Evolutionary conservation across 805 yeast species (phyloP), one percentile per base, ranked within the genome.

Genomic region (Kodamaea lidongshanica): DNA sequence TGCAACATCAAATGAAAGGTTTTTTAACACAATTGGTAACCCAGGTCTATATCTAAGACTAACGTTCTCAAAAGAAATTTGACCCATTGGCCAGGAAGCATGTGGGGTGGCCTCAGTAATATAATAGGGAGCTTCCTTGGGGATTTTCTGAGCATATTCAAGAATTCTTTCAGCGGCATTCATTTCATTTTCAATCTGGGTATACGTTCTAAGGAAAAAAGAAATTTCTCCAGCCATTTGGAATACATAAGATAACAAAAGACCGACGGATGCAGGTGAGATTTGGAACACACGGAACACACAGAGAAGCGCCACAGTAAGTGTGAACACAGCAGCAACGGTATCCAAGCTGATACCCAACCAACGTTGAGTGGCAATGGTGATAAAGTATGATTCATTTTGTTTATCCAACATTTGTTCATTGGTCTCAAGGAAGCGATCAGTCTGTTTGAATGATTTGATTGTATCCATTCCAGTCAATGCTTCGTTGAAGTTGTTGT

Each of bases 161-260:
- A 72, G 61, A 19, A 83, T 53, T 54, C 94, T 67, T 52, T 83
- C 92, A 11, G 74, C 84, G 1, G 87, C 73, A 41, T 79, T 81
- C 78, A 83, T 67, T 45, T 79, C 79, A 50, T 81, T 83, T 48
- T 84, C 92, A 16, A 79, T 70, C 45, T 75, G 77, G 1, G 89
- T 81, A 46, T 73, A 54, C 19, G 82, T 67, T 44, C 82, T 69
- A 37, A 83, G 65, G 40, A 78, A 66, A 55, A 72, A 56, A 6
- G 80, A 69, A 51, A 81, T 58, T 32, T 75, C 64, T 25, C 75
- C 71, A 15, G 76, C 65, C 27, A 77, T 58, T 35, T 62, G 67
- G 32, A 77, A 54, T 12, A 78, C 66, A 40, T 81, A 72, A 0
- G 87, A 70, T 27, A 83, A 52, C 30, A 83, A 59, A 51, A 82